Conservation (phyloP, 768 basidiomycete species). For the Boletellus ananiceps region DNA sequence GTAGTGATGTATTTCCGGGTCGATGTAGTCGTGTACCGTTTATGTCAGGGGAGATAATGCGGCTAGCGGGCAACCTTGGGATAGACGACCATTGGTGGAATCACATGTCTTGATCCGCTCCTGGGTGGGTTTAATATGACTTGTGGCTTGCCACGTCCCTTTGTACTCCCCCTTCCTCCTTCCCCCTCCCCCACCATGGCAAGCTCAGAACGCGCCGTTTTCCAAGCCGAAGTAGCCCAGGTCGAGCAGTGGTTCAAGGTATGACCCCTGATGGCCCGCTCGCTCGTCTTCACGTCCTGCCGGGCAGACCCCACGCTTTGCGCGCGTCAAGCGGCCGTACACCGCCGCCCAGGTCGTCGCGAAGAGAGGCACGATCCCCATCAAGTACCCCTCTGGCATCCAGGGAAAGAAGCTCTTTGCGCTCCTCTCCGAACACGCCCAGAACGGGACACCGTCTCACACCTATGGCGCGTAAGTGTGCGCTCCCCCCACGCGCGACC, state of each 20-base stretch:
- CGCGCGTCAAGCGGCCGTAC: conserved; percentile 85
- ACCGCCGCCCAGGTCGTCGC: conserved; percentile 89
- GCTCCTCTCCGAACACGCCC: conserved; percentile 71
- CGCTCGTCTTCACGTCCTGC: neutral
- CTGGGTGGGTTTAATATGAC: conserved; percentile 20
- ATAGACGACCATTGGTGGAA: conserved; percentile 13
- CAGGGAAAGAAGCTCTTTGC: conserved; percentile 85
- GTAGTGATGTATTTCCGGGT: conserved; percentile 29
- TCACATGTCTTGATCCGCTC: conserved; percentile 15
- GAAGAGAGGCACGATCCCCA: conserved; percentile 84
- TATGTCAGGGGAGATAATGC: neutral
- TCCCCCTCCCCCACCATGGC: conserved; percentile 43
- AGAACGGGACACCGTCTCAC: conserved; percentile 77
- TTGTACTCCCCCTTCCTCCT: conserved; percentile 24
- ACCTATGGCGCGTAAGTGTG: conserved; percentile 95
- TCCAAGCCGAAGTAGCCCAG: conserved; percentile 76
- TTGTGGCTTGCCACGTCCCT: conserved; percentile 13
- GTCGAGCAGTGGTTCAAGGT: conserved; percentile 96
- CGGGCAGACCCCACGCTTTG: conserved; percentile 79
- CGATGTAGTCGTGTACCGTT: no score
- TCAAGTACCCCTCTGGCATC: conserved; percentile 81
- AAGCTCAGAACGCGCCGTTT: conserved; percentile 55
- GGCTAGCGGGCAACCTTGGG: neutral
- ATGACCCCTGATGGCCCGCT: conserved; percentile 20
- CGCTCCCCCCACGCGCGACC: neutral